Conservation (phyloP, 176 grass and related monocot species). For the Bonia amplexicaulis region DNA sequence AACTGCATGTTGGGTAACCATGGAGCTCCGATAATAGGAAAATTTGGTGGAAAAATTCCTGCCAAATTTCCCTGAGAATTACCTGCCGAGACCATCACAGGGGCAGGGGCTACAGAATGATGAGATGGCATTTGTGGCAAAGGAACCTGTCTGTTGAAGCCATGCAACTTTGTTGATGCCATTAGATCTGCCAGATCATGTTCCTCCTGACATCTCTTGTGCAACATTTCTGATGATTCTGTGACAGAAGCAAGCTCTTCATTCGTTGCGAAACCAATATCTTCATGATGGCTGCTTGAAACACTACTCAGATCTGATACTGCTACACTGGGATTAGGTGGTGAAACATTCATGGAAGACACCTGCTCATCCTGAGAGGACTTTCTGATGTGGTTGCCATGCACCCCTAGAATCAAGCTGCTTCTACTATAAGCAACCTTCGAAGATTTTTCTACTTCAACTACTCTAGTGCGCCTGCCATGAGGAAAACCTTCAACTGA, state of each 20-base stretch:
- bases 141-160: conserved; percentile 39
- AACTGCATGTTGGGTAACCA: conserved; percentile 43
- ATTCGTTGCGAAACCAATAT: conserved; percentile 21
- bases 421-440: conserved; percentile 25
- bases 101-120: conserved; percentile 29
- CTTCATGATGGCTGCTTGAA: conserved; percentile 27
- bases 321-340: conserved; percentile 19
- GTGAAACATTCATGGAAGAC: conserved; percentile 14
- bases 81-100: conserved; percentile 16
- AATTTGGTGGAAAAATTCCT: conserved; percentile 20
- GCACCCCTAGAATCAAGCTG: conserved; percentile 9
- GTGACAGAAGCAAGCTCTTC: conserved; percentile 41
- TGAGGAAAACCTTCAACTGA: conserved; percentile 31
- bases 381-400: conserved; percentile 24
- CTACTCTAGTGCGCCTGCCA: conserved; percentile 2
- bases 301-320: conserved; percentile 41
- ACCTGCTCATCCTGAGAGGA: conserved; percentile 32
- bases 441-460: conserved; percentile 26
- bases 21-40: conserved; percentile 21
- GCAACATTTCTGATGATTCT: conserved; percentile 32
- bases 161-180: conserved; percentile 27
- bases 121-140: conserved; percentile 35
- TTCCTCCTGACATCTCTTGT: conserved; percentile 26
- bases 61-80: conserved; percentile 40
- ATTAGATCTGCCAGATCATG: conserved; percentile 49